Base-by-base conservation (phyloP, 371 early-diverging fungal genomes). In the Umbelopsis sp. region DNA sequence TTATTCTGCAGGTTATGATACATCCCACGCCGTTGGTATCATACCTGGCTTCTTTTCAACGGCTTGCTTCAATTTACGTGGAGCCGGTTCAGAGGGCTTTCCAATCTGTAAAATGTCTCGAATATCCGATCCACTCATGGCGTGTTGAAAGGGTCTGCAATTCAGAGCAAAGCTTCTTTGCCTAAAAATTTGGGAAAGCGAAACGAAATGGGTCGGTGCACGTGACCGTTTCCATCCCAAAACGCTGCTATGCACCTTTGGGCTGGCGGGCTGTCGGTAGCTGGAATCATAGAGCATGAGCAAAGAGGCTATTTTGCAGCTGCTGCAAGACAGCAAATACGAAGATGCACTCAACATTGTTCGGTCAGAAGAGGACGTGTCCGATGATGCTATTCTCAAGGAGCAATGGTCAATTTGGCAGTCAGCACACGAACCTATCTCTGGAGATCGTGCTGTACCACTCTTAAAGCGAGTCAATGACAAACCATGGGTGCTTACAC, bases 41-140 rank as follows among this genome's bases (percentile, higher is more conserved):
- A 50, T 74, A 81, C 85, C 85, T 66, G 87, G 85, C 72, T 88
- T 80, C 71, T 84, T 80, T 69, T 87, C 84, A 24, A 73, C 53
- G 1, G 80, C 70, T 63, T 78, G 71, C 63, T 76, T 80, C 53
- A 74, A 35, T 68, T 76, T 71, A 66, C 69, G 73, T 50, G 63
- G 70, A 9, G 44, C 32, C 3, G 74, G 75, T 67, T 82, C 86
- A 16, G 80, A 50, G 32, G 87, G 74, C 70, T 81, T 76, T 9
- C 71, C 72, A 51, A 90, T 70, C 67, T 87, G 85, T 50, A 90
- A 74, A 70, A 90, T 90, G 70, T 90, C 91, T 25, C 89, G 85
- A 68, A 90, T 82, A 68, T 90, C 91, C 67, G 80, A 86, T 65
- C 87, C 82, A 66, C 85, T 86, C 75, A 84, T 83, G 63, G 48